A percentile compares a stretch with the other conserved stretches of the same genome.
Conservation (phyloP, 1,284 basidiomycete species). For the Porogramme epimiltina region DNA sequence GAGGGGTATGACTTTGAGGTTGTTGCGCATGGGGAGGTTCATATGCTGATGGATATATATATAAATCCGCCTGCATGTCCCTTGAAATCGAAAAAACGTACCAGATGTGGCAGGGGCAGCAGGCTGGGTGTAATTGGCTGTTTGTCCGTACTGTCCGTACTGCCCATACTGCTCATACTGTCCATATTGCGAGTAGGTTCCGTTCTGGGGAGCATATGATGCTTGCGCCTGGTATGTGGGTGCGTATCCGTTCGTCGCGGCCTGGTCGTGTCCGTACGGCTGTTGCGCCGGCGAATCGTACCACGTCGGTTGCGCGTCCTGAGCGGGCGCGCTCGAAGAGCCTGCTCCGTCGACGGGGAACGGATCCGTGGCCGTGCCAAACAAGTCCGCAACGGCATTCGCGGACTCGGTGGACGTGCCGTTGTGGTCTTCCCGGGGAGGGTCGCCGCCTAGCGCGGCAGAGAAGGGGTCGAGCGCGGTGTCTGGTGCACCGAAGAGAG, state of each 20-base stretch:
- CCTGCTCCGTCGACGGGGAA: conserved; percentile 17
- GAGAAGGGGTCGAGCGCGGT: conserved; percentile 66
- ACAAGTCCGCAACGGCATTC: conserved; percentile 25
- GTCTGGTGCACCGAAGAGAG: conserved; percentile 70
- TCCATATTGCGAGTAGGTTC: conserved; percentile 16
- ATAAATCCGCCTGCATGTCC: background rate
- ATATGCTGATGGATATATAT: conserved; percentile 15
- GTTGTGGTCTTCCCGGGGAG: conserved; percentile 18
- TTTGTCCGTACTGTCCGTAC: background rate
- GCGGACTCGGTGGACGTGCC: conserved; percentile 17
- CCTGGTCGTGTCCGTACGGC: conserved; percentile 8
- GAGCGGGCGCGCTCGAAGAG: conserved; percentile 21
- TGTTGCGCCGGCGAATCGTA: conserved; percentile 22
- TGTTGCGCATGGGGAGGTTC: conserved; percentile 18
- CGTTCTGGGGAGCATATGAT: conserved; percentile 15
- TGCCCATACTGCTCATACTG: conserved; percentile 16
- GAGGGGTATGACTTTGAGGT: conserved; percentile 10
- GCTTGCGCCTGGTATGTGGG: conserved; percentile 19
- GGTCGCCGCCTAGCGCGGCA: conserved; percentile 46
- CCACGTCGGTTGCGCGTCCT: conserved; percentile 35
- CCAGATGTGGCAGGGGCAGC: conserved; percentile 9
- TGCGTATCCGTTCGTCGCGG: conserved; percentile 20
- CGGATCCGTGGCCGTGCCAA: conserved; percentile 21
- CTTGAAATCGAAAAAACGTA: background rate
- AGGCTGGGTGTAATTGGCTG: background rate